Percentiles rank a stretch among this genome's conserved stretches.
These are phyloP conservation scores for Neolentinus lepideus DNA, from an alignment of 1,284 basidiomycete genomes.

Conservation along the genomic window DNA sequence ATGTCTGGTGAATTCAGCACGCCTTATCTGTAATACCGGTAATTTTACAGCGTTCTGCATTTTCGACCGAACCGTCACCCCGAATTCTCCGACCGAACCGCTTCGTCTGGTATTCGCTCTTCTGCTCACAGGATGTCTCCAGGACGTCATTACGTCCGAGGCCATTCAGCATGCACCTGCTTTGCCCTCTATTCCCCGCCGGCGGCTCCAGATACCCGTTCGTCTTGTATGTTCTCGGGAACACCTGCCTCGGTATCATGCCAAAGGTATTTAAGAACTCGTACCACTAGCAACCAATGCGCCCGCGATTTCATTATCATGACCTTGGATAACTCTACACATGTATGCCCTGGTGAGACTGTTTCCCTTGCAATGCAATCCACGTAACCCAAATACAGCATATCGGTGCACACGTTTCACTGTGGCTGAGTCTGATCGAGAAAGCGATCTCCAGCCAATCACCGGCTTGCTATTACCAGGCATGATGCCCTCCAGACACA, in stretches of 20 bases:
- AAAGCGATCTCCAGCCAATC: not conserved
- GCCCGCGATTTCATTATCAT: no score
- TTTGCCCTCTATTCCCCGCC: no score
- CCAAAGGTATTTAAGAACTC: no score
- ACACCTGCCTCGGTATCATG: no score
- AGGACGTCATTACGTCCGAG: not conserved
- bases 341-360: not conserved
- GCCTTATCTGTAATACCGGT: not conserved
- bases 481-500: slow-evolving; percentile 64
- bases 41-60: not conserved
- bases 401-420: not conserved
- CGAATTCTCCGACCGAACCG: not conserved
- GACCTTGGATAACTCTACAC: not conserved
- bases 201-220: no score
- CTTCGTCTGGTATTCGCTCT: not conserved
- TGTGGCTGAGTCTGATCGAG: not conserved
- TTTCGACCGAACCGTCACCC: not conserved
- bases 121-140: not conserved
- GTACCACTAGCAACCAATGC: no score
- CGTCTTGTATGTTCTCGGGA: no score
- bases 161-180: not conserved
- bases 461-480: slow-evolving; percentile 39
- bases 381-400: not conserved
- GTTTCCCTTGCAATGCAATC: not conserved
- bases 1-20: not conserved